These are phyloP conservation scores for Tylopilus sp. DNA, from an alignment of 768 basidiomycete species.

Conservation along the genomic window DNA sequence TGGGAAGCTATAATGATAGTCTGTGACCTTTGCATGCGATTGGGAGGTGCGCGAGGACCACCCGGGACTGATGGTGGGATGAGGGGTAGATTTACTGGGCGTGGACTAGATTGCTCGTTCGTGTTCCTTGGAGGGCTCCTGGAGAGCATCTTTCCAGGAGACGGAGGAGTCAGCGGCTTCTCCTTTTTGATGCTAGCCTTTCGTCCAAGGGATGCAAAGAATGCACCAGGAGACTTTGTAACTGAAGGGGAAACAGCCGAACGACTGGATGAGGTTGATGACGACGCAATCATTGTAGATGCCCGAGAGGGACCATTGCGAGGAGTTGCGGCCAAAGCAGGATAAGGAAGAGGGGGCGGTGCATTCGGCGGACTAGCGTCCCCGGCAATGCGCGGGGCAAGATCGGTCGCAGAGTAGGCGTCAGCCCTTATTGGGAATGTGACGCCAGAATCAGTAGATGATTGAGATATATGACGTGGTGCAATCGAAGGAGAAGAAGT, in stretches of 20 bases:
- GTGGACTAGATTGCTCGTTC: slow-evolving; percentile 26
- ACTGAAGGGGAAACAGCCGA: slow-evolving; percentile 41
- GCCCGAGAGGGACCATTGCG: slow-evolving; percentile 26
- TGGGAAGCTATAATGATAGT: slow-evolving; percentile 51
- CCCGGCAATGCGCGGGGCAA: slow-evolving; percentile 44
- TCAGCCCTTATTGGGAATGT: slow-evolving; percentile 82
- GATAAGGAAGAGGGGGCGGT: slow-evolving; percentile 70
- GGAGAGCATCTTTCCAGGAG: slow-evolving; percentile 35
- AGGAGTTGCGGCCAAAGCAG: slow-evolving; percentile 50
- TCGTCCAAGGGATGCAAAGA: slow-evolving; percentile 73
- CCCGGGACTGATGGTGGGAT: slow-evolving; percentile 59
- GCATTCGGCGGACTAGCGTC: slow-evolving; percentile 53
- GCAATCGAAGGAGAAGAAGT: slow-evolving; percentile 46
- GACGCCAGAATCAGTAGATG: slow-evolving; percentile 69
- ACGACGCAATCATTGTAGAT: slow-evolving; percentile 34
- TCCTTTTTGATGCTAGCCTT: slow-evolving; percentile 56
- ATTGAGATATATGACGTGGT: slow-evolving; percentile 64
- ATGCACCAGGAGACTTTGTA: slow-evolving; percentile 50
- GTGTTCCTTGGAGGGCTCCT: slow-evolving; percentile 34
- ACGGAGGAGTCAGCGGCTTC: slow-evolving; percentile 27
- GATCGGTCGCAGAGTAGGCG: slow-evolving; percentile 73
- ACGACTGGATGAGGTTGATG: slow-evolving; percentile 48
- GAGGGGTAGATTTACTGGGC: slow-evolving; percentile 29
- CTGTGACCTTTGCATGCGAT: slow-evolving; percentile 61
- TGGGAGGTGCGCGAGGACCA: slow-evolving; percentile 68